Base-by-base conservation (phyloP, 2,329 filamentous ascomycete genomes). In the Biscogniauxia sp. region DNA sequence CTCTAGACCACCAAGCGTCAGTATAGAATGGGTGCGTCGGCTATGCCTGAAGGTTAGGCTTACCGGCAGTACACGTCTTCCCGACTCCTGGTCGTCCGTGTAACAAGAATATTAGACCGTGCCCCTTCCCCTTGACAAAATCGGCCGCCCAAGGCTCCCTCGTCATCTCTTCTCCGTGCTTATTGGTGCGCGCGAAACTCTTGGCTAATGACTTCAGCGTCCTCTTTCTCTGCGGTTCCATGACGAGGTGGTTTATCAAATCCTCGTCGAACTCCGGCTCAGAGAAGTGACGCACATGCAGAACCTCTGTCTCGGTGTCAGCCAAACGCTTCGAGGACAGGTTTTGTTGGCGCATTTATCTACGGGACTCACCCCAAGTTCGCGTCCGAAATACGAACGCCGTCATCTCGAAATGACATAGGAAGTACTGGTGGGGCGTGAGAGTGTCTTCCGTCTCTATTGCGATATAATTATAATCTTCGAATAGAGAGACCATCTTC, bases 31-130 rank as follows among this genome's bases (percentile, higher is more conserved):
- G n/a, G n/a, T n/a, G n/a, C n/a, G n/a, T 20, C 6, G 19, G 25
- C n/a, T 53, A 6, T 11, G 7, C 13, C 6, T 28, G 5, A 28
- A 28, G 9, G 9, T 28, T 28, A 9, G 6, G 61, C 64, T 51
- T 61, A 73, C 72, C 74, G 28, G 69, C 69, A 1, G 73, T 75
- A 50, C 65, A 74, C 1, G 69, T 72, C 53, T 72, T 72, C 1
- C 69, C 69, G 1, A 70, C 67, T 0, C 67, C 69, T 3, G 69
- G 66, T 9, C 59, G 56, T 0, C 68, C 69, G 51, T 70, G 68
- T 2, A 71, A 58, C 0, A 72, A 57, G 23, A 70, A 68, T 3
- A 64, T 69, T 3, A 72, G 15, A 1, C 68, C 68, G 3, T 65
- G 56, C 1, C 67, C 69, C 37, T 72, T 72, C 1, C 67, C 67